phyloP scores from a whole-genome alignment of 2,329 filamentous ascomycete genomes.

The Penicillium sp. region DNA sequence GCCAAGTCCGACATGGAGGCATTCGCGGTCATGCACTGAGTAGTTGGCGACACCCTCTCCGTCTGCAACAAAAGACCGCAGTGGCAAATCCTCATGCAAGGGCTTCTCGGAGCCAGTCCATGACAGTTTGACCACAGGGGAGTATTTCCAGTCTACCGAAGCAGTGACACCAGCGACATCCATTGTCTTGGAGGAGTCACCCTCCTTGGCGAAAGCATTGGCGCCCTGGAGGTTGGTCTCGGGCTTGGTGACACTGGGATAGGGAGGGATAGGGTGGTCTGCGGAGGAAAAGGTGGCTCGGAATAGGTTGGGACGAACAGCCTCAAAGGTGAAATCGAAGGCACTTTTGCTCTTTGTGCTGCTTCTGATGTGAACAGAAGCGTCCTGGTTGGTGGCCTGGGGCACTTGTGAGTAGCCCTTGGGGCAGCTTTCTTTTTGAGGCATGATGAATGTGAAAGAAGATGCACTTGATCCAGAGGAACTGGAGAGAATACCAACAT shows the following conservation, averaged over 20 bases:
- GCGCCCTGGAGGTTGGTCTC: constrained; percentile 34
- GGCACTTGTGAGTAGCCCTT: constrained; percentile 35
- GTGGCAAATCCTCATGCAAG: constrained; percentile 61
- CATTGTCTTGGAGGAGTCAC: constrained; percentile 43
- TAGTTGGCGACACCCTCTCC: constrained; percentile 63
- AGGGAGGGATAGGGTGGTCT: constrained; percentile 62
- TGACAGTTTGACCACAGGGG: constrained; percentile 58
- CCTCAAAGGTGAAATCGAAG: constrained; percentile 62
- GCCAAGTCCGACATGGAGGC: constrained; percentile 67
- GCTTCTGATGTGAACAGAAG: constrained; percentile 45
- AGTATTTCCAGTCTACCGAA: constrained; percentile 57
- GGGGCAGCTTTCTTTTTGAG: constrained; percentile 49
- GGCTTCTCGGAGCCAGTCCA: constrained; percentile 51
- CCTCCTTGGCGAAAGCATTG: constrained; percentile 32
- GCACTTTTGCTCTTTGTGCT: constrained; percentile 36
- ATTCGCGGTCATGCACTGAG: constrained; percentile 59
- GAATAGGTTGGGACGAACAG: constrained; percentile 62
- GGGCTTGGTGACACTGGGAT: constrained; percentile 57
- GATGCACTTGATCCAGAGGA: constrained; percentile 7
- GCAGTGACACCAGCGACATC: constrained; percentile 51
- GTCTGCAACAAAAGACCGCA: constrained; percentile 65
- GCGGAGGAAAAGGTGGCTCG: constrained; percentile 64
- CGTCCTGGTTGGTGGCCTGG: constrained; percentile 19
- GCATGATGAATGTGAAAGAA: constrained; percentile 38
- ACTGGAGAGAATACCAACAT: not conserved